Conservation (phyloP, 139 green algal species). For the Ulvella scutata region DNA sequence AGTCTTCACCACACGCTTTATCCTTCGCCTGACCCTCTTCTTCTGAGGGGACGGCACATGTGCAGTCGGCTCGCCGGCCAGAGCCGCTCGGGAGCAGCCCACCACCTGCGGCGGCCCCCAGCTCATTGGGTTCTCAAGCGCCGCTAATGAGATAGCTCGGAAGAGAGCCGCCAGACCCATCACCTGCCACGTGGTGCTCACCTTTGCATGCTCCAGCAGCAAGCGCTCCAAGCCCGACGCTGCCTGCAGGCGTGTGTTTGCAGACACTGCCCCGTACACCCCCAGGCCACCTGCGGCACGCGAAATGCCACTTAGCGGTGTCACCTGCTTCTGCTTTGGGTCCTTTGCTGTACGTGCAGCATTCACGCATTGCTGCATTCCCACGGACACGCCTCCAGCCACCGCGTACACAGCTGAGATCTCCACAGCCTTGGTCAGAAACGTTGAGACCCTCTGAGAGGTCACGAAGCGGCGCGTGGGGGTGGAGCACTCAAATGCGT, state of each 20-base stretch:
- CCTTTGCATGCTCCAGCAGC: neutral
- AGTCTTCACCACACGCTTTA: neutral
- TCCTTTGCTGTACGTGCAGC: neutral
- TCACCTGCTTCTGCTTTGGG: neutral
- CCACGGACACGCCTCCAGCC: neutral
- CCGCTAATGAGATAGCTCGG: neutral
- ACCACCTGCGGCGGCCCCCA: neutral
- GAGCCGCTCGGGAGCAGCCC: neutral
- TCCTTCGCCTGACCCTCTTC: neutral
- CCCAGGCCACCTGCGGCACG: neutral
- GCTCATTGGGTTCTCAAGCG: neutral
- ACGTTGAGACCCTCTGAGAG: neutral
- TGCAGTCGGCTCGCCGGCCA: neutral
- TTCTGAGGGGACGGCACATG: conserved; percentile 1
- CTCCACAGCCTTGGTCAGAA: neutral
- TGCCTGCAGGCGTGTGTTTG: neutral
- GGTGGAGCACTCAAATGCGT: neutral
- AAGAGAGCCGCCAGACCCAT: neutral
- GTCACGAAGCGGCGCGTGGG: neutral
- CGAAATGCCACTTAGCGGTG: neutral
- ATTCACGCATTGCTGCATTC: neutral
- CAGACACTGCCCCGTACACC: neutral
- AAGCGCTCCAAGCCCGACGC: neutral
- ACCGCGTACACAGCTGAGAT: neutral
- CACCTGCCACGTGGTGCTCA: neutral